These are phyloP conservation scores for Pistacia atlantica DNA, from an alignment of 345 rosid species.

Conservation along the genomic window DNA sequence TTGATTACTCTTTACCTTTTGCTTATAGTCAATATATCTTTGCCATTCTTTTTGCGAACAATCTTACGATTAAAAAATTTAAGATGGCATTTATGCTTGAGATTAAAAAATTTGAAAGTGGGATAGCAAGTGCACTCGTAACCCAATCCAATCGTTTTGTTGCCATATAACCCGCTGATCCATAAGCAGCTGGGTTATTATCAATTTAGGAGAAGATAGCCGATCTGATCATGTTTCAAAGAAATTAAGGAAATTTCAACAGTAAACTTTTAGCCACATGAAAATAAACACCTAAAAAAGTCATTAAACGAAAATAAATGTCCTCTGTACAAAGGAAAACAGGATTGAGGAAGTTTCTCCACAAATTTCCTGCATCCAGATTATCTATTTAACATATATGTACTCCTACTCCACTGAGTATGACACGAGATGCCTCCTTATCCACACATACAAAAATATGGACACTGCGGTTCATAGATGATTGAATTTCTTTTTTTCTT, in stretches of 20 bases:
- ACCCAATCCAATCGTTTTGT: too few relatives aligned
- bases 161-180: too few relatives aligned
- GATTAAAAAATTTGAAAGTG: too few relatives aligned
- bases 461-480: background rate
- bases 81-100: too few relatives aligned
- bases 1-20: background rate
- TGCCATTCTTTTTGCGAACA: conserved; percentile 7
- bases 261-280: background rate
- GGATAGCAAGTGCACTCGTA: too few relatives aligned
- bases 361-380: background rate
- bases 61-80: background rate
- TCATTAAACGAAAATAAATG: background rate
- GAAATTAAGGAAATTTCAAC: too few relatives aligned
- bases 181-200: too few relatives aligned
- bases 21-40: background rate
- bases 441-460: background rate
- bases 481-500: background rate
- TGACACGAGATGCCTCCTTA: background rate
- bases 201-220: too few relatives aligned
- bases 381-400: background rate
- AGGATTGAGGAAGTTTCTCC: background rate
- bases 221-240: too few relatives aligned
- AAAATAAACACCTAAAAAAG: background rate
- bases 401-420: background rate
- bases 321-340: background rate